These are phyloP conservation scores for Aspergillus floridensis DNA, from an alignment of 2,329 filamentous ascomycete species.

Conservation along the genomic window DNA sequence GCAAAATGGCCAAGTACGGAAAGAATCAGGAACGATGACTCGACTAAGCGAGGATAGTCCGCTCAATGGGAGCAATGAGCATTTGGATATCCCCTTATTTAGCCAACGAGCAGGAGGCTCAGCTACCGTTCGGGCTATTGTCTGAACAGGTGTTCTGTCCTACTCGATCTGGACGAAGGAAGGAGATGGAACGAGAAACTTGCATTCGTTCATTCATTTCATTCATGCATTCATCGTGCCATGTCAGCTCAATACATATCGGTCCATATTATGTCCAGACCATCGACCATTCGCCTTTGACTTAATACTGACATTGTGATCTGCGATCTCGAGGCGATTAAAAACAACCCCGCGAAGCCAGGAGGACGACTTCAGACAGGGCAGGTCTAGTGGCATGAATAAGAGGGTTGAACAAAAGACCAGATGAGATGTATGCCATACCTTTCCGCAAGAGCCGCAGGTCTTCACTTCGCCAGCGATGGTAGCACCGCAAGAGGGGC, in stretches of 20 bases:
- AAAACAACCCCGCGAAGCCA: neutral
- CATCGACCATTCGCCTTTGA: neutral
- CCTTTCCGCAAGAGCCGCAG: conserved; percentile 29
- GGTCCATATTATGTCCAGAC: neutral
- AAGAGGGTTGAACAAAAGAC: neutral
- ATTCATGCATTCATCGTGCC: neutral
- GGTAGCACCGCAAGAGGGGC: conserved; percentile 26
- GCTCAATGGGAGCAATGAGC: neutral
- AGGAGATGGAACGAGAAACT: conserved; percentile 3
- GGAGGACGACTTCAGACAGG: conserved; percentile 14
- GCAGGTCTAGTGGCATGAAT: conserved; percentile 18
- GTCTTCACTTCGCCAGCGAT: conserved; percentile 29
- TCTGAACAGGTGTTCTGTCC: conserved; percentile 3
- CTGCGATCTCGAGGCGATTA: neutral
- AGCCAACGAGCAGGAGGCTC: conserved; percentile 1
- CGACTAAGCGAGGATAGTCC: conserved; percentile 12
- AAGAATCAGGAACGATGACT: conserved; percentile 14
- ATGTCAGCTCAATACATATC: neutral
- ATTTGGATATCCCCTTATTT: neutral
- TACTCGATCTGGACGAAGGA: neutral
- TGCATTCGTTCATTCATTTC: conserved; percentile 2
- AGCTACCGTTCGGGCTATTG: conserved; percentile 10
- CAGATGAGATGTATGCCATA: conserved; percentile 7
- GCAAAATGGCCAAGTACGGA: neutral
- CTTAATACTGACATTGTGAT: neutral